Percentiles rank a stretch among this genome's conserved stretches.
Evolutionary conservation across 2,329 filamentous ascomycete species (phyloP).

Genomic region (Aulographum hederae): DNA sequence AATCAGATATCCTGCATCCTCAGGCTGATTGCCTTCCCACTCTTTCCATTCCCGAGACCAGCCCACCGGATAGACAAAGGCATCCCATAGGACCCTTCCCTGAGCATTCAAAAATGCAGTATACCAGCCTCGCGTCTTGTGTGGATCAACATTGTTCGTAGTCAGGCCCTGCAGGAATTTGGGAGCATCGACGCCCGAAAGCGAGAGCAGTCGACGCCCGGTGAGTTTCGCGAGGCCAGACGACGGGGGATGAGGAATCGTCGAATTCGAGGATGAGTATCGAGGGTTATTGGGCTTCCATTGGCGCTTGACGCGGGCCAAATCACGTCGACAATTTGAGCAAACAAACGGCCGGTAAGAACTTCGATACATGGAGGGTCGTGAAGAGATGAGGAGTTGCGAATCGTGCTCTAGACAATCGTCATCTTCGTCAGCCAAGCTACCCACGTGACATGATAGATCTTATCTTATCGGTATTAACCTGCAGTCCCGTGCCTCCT

Average conservation of each 20-base stretch:
- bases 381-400: too few species aligned
- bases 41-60: constrained; percentile 12
- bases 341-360: too few species aligned
- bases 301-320: too few species aligned
- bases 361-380: too few species aligned
- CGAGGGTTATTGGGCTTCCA: not conserved
- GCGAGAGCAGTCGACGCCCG: constrained; percentile 61
- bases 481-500: too few species aligned
- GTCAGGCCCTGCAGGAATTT: constrained; percentile 80
- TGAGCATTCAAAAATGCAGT: constrained; percentile 67
- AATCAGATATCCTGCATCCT: constrained; percentile 47
- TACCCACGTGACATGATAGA: too few species aligned
- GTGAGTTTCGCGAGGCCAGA: constrained; percentile 38
- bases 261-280: constrained; percentile 9
- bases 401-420: too few species aligned
- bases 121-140: constrained; percentile 41
- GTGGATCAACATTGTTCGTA: constrained; percentile 43
- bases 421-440: too few species aligned
- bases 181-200: constrained; percentile 62
- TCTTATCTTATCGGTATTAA: too few species aligned
- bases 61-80: constrained; percentile 62
- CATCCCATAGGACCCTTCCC: constrained; percentile 72
- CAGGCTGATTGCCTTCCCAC: constrained; percentile 7
- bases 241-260: constrained; percentile 30
- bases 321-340: too few species aligned